Base-by-base conservation (phyloP, 2,329 filamentous ascomycete genomes). In the Zasmidium angulare region DNA sequence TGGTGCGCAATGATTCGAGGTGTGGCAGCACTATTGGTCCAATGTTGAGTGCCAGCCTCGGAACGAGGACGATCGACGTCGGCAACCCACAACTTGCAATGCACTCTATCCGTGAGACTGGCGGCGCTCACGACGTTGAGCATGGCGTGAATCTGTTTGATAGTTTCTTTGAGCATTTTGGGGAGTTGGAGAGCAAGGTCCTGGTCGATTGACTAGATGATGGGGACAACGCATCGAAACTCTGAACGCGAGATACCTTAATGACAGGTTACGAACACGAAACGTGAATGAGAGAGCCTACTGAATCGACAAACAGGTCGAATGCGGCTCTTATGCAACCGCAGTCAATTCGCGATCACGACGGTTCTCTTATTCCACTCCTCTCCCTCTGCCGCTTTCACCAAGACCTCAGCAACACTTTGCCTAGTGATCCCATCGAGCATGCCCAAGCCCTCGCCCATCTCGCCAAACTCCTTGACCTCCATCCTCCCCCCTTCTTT, bases 21-120 rank as follows among this genome's bases (percentile, higher is more conserved):
- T 99, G 95, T 75, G 95, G 95, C 57, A 93, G 90, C 79, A 99
- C 95, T 36, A 99, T 99, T 71, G 95, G 95, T 0, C 95, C 95
- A n/a, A 97, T 97, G 87, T 81, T 98, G 49, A 90, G 89, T 55
- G 92, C 93, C 22, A 88, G 88, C 60, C 80, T 98, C 68, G 95
- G 95, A 58, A 87, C 91, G 56, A 83, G 95, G 63, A 98, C 95
- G 1, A 81, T 99, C 48, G 95, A 99, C 77, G 78, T 98, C 58
- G 93, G 93, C 10, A 98, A 97, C 77, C 89, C 93, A 24, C 93
- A 98, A 79, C 81, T 97, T 64, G 92, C 89, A 73, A 98, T 98
- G 95, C 93, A 98, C 78, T 95, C 90, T 72, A 97, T 97, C 71
- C 87, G 95, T 56, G 95, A 98, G 82, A 96, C 91, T 47, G 90